These are phyloP conservation scores for Capsella bursapastoris DNA, from an alignment of 345 rosid genomes.

Conservation along the genomic window DNA sequence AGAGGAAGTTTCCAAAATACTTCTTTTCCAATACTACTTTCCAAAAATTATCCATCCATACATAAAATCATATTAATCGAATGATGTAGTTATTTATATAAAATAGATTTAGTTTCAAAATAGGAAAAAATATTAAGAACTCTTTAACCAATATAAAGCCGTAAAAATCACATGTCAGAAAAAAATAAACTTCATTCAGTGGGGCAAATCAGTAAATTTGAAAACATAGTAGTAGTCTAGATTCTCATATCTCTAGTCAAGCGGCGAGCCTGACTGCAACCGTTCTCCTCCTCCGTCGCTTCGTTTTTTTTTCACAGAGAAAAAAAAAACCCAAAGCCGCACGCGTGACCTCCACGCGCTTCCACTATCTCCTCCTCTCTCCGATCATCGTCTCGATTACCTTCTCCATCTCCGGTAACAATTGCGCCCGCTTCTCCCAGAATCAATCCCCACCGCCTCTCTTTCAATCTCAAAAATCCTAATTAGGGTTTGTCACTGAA, in stretches of 20 bases:
- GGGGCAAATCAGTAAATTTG: slow-evolving; percentile 29
- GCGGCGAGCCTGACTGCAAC: slow-evolving; percentile 26
- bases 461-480: slow-evolving; percentile 50
- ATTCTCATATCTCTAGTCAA: background rate
- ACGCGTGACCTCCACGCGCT: slow-evolving; percentile 35
- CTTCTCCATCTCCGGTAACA: background rate
- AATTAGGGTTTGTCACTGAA: slow-evolving; percentile 38
- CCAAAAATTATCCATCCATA: no score
- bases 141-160: background rate
- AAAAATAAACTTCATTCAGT: background rate
- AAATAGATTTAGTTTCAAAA: no score
- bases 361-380: slow-evolving; percentile 6
- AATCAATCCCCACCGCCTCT: background rate
- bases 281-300: slow-evolving; percentile 9
- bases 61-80: no score
- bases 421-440: background rate
- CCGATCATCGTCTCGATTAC: slow-evolving; percentile 18
- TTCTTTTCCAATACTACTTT: no score
- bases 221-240: background rate
- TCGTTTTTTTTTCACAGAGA: background rate
- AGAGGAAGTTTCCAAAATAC: no score
- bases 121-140: no score
- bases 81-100: no score
- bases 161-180: background rate
- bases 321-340: background rate